Base-by-base conservation (phyloP, 176 grass and related monocot genomes). In the Musa troglodytarum region DNA sequence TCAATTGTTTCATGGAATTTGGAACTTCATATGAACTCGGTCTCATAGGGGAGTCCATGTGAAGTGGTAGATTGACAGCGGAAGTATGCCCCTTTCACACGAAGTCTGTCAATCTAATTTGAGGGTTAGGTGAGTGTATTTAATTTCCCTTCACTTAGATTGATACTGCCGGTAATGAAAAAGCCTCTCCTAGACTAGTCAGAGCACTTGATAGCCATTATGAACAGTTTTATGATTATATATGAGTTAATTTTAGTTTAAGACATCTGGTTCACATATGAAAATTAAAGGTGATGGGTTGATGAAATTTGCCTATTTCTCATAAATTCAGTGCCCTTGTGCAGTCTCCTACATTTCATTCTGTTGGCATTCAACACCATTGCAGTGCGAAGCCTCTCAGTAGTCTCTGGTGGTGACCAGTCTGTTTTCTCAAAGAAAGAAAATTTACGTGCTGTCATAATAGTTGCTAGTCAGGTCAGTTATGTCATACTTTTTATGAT, bases 391-490 rank as follows among this genome's bases (percentile, higher is more conserved):
- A 68, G 86, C 29, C 77, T 98, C 72, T 98, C 88, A 24, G 20
- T 54, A 63, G 66, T 84, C 71, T 75, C 82, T 75, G 81, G 83
- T 15, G 80, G 76, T 65, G 83, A 76, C 50, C 50, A 82, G 17
- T 82, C 84, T 4, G 78, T 91, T 34, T 91, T 91, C 85, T 69
- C 80, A 65, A 89, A 90, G 62, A 93, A 93, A 71, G 95, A 98
- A 81, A 92, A 98, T 51, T 21, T 82, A 65, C 86, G 90, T 71
- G 90, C 86, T 82, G 88, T 93, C 80, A 86, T 91, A 87, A 78
- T 98, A 78, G 84, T 87, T 82, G 86, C 90, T 26, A 98, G 90
- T 75, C 94, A 98, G 94, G 94, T 98, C 56, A 78, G 82, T 76
- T 54, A 75, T 82, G 63, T 69, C 74, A 69, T 76, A 25, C 26